Evolutionary conservation across 176 grass and related monocot species (phyloP).

Genomic region (Aegilops sharonensis): DNA sequence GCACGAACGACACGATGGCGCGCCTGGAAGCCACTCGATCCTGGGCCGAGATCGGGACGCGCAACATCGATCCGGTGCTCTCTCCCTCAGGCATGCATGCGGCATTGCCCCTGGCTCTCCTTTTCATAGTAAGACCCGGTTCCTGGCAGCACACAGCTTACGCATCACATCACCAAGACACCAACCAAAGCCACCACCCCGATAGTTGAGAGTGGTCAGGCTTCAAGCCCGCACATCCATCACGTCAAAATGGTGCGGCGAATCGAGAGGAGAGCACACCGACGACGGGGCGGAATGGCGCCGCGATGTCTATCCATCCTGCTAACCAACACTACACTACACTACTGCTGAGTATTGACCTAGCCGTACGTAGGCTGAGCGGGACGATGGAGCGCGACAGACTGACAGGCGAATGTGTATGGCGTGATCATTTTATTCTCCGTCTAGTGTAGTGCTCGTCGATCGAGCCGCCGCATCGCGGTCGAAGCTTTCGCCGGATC

Average conservation of each 20-base stretch:
- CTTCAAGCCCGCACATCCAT: background rate
- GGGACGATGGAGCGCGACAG: no score
- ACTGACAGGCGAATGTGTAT: no score
- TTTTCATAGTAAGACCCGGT: background rate
- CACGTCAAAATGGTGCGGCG: background rate
- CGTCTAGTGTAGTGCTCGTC: background rate
- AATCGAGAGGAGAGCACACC: background rate
- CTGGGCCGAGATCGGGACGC: background rate
- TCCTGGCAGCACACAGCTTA: background rate
- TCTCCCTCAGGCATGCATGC: background rate
- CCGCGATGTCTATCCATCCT: no score
- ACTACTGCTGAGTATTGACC: no score
- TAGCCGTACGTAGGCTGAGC: no score
- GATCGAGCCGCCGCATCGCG: background rate
- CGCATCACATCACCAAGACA: background rate
- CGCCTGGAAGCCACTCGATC: background rate
- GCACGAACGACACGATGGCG: background rate
- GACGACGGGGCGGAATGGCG: no score
- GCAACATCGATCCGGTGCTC: background rate
- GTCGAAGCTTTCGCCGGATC: slow-evolving; percentile 3
- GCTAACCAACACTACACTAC: no score
- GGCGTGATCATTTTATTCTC: no score
- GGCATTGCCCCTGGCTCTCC: no score
- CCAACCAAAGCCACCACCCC: background rate
- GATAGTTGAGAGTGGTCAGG: no score